phyloP scores from a whole-genome alignment of 1,284 basidiomycete genomes.

The Cystobasidium slooffiae region DNA sequence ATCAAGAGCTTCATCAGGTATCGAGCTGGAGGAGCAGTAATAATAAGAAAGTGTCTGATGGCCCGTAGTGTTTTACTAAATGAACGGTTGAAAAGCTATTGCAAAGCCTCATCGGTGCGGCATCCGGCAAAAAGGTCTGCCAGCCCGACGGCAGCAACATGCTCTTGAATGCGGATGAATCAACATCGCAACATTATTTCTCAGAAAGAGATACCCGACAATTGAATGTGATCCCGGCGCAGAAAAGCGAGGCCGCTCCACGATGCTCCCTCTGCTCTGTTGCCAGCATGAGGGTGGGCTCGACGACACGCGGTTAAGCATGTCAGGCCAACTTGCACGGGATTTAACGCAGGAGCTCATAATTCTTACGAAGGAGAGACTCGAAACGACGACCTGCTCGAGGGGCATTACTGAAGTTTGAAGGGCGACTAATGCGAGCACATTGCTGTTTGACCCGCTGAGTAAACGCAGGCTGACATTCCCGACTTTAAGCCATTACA shows the following conservation, averaged over 20 bases:
- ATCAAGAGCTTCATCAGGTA: too few relatives aligned
- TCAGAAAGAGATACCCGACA: not conserved
- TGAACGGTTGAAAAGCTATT: too few relatives aligned
- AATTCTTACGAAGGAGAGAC: conserved; percentile 41
- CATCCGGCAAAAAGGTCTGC: conserved; percentile 34
- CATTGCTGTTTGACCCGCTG: conserved; percentile 37
- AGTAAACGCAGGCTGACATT: conserved; percentile 31
- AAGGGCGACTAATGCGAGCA: conserved; percentile 23
- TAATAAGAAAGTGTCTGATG: too few relatives aligned
- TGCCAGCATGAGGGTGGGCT: conserved; percentile 41
- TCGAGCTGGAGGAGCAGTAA: too few relatives aligned
- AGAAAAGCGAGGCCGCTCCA: conserved; percentile 42
- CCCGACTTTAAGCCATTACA: conserved; percentile 40
- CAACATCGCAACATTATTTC: conserved; percentile 24
- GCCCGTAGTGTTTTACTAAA: too few relatives aligned
- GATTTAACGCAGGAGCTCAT: conserved; percentile 42
- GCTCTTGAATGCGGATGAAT: conserved; percentile 40
- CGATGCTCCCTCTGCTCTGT: conserved; percentile 40
- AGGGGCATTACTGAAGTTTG: conserved; percentile 33
- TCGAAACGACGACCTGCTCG: conserved; percentile 44
- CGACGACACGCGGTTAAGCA: not conserved
- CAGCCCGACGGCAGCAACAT: conserved; percentile 31
- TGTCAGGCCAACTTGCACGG: conserved; percentile 11
- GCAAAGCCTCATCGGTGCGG: too few relatives aligned
- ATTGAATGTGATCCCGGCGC: conserved; percentile 33